Base-by-base conservation (phyloP, 331 rosid genomes). In the Arachis monticola region DNA sequence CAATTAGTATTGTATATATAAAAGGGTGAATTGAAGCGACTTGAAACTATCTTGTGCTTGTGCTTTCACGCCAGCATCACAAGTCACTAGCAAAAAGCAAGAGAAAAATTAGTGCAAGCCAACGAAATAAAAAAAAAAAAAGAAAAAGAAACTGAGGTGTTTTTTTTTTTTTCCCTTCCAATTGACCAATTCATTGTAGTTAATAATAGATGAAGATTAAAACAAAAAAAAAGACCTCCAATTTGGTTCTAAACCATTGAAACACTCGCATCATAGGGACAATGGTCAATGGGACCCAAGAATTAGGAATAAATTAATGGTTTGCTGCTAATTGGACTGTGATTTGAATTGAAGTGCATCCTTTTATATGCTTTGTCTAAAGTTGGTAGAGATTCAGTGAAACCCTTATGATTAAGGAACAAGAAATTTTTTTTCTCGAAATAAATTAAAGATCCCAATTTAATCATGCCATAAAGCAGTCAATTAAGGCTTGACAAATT, bases 381-480 rank as follows among this genome's bases (percentile, higher is more conserved):
- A 86, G 86, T 74, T 67, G 85, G 82, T 80, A 80, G 85, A 85
- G 82, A 80, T 85, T 87, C 80, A 83, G 84, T 76, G 87, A 87
- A 83, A 69, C 76, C 82, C 73, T 48, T 69, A 74, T 80, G 82
- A 82, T 80, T 83, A 80, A 84, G 80, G 85, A 88, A 80, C 73
- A 81, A 83, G 78, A 84, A 77, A 84, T 86, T 87, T 53, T 68
- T 77, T 86, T 85, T 85, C 59, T 68, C 77, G 27, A 68, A 44
- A 61, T 73, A 40, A 38, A 38, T 52, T 72, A 77, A 70, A 78
- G 77, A 81, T 84, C 76, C 87, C 80, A 44, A 44, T 79, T 85
- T 83, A 85, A 75, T 60, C 76, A 60, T 71, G 84, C 83, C 77
- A 60, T 79, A 81, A 81, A 83, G 81, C 74, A 80, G 84, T 83